Percentiles rank a stretch among this genome's conserved stretches.
These are phyloP conservation scores for Saccharomyces hybrid DNA, from an alignment of 1,139 yeast species.

Conservation along the genomic window DNA sequence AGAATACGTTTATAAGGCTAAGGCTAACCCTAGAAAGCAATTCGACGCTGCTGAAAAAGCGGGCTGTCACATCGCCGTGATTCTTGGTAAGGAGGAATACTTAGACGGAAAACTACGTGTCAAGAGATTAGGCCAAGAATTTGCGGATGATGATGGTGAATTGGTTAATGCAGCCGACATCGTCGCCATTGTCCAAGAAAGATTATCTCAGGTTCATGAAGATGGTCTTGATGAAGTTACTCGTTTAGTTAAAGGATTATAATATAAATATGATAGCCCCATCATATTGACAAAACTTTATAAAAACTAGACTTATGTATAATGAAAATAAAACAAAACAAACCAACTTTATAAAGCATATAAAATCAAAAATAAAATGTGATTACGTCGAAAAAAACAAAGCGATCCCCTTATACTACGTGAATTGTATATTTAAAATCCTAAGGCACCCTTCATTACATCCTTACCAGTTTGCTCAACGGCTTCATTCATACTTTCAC, in stretches of 20 bases:
- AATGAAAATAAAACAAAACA: not conserved
- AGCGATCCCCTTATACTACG: too few relatives aligned
- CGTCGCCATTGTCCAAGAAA: conserved; percentile 47
- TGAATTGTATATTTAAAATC: conserved; percentile 32
- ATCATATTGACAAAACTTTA: not conserved
- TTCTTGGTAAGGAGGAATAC: conserved; percentile 90
- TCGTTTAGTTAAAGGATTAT: conserved; percentile 51
- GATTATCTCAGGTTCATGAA: conserved; percentile 38
- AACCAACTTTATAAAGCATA: not conserved
- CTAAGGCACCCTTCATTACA: conserved; percentile 48
- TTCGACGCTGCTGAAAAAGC: conserved; percentile 95
- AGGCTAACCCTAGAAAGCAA: conserved; percentile 91
- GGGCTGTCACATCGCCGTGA: conserved; percentile 86
- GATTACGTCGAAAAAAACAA: too few relatives aligned
- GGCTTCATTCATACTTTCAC: conserved; percentile 48
- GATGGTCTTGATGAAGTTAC: conserved; percentile 49
- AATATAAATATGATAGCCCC: conserved; percentile 6
- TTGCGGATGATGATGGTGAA: conserved; percentile 82
- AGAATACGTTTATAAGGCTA: conserved; percentile 83
- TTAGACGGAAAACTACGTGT: conserved; percentile 70
- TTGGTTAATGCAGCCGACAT: conserved; percentile 56
- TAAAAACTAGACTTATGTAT: not conserved
- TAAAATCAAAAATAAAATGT: not conserved
- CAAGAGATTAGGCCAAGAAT: conserved; percentile 83
- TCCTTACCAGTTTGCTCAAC: conserved; percentile 46